phyloP scores from a whole-genome alignment of 2,329 filamentous ascomycete species.

The Pseudogymnoascus destructans region DNA sequence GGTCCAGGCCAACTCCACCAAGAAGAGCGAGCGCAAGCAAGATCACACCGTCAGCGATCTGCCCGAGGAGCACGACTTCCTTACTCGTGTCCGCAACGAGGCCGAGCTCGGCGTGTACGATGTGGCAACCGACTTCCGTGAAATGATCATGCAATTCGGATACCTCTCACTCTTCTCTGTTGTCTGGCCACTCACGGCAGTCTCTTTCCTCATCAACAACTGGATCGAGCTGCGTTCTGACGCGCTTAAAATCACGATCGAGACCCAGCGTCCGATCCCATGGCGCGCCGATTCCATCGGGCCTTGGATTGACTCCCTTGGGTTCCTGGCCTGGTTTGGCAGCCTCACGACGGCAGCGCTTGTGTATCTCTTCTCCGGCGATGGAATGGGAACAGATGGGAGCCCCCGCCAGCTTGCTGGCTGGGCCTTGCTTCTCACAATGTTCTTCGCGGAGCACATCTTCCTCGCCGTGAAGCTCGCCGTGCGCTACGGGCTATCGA shows the following conservation, averaged over 20 bases:
- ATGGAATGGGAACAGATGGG: constrained; percentile 51
- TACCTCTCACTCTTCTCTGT: constrained; percentile 87
- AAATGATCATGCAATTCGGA: constrained; percentile 81
- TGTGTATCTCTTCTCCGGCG: constrained; percentile 74
- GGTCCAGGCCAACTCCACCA: constrained; percentile 48
- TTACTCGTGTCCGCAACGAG: constrained; percentile 70
- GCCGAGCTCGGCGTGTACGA: constrained; percentile 75
- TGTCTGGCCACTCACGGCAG: constrained; percentile 83
- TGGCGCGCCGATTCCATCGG: constrained; percentile 89
- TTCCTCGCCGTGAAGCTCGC: constrained; percentile 67
- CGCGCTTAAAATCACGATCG: constrained; percentile 83
- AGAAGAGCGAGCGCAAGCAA: constrained; percentile 27
- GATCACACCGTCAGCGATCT: constrained; percentile 46
- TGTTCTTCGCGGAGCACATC: constrained; percentile 78
- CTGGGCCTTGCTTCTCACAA: constrained; percentile 68
- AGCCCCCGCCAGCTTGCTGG: constrained; percentile 57
- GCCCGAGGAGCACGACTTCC: constrained; percentile 66
- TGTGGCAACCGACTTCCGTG: constrained; percentile 77
- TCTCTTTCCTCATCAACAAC: constrained; percentile 87
- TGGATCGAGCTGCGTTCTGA: constrained; percentile 92
- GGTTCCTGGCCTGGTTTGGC: constrained; percentile 88
- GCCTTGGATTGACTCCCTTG: constrained; percentile 75
- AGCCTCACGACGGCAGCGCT: constrained; percentile 78
- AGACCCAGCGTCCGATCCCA: constrained; percentile 79
- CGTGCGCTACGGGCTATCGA: constrained; percentile 60